Base-by-base conservation (phyloP, 2,329 filamentous ascomycete species). In the Nothophaeocryptopus gaeumannii region DNA sequence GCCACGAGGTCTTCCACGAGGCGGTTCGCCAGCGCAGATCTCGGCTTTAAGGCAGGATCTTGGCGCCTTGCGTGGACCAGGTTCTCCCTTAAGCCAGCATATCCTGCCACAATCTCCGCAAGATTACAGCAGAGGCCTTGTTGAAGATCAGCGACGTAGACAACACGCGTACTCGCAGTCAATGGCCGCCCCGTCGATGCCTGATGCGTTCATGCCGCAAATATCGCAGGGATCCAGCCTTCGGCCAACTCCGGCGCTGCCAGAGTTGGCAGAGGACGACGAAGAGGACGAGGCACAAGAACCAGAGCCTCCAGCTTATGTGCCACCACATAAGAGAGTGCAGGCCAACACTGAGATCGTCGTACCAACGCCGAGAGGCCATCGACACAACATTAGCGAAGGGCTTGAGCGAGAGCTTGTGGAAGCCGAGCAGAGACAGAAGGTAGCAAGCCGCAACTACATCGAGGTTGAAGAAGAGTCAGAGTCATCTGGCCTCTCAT, bases 341-440 rank as follows among this genome's bases (percentile, higher is more conserved):
- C 55, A 64, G 50, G 46, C 60, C 31, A 58, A 64, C 41, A 58
- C 75, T 74, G 8, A 80, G 49, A 82, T 85, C 59, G 78, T 77
- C 20, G 77, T 82, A 39, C 82, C 82, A 8, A 83, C 77, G 43
- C 82, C 82, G 50, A 77, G 78, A 58, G 78, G 78, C 33, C 80
- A 84, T 67, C 77, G 77, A 48, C 86, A 91, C 60, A 90, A 90
- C 59, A 78, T 88, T 35, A 90, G 85, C 62, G 80, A 84, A 55
- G 88, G 83, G 39, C 77, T 95, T 16, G 89, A 96, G 66, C 85
- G 85, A 54, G 89, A 93, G 59, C 85, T 95, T 48, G 86, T 93
- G 42, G 87, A 91, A 63, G 85, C 88, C 4, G 88, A 95, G 62
- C 92, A 93, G 63, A 88, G 92, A 61, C 70, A 65, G 13, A 51